Evolutionary conservation across 176 grass and related monocot species (phyloP), one percentile per base, ranked within the genome.

Genomic region (Phragmites australis): DNA sequence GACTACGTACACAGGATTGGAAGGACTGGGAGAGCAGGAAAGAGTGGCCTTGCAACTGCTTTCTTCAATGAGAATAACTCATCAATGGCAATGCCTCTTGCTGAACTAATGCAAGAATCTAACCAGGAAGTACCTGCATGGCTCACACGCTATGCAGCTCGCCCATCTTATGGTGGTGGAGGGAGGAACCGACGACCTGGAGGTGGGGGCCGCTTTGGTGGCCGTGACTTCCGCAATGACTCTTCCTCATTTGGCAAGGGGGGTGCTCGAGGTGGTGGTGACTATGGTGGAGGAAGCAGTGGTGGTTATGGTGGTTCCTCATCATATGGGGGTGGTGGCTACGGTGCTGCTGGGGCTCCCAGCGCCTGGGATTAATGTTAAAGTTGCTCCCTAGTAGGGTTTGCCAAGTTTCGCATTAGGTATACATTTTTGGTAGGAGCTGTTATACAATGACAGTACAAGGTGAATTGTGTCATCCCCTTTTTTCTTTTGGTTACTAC

Each of bases 1-100:
- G 94, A 97, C 47, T 93, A 93, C 0, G 89, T 93, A 39, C 93
- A 97, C 61, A 87, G 93, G 77, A 97, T 97, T 68, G 93, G 93
- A 65, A 85, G 93, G 70, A 97, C 93, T 26, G 93, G 93, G 9
- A 89, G 93, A 62, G 93, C 93, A 14, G 93, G 94, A 25, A 93
- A 93, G 61, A 85, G 56, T 2, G 91, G 94, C 21, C 75, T 97
- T 61, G 91, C 94, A 53, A 97, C 94, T 68, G 94, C 94, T 68
- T 97, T 97, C 75, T 97, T 93, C 81, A 93, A 93, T 37, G 93
- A 97, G 26, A 79, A 90, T 59, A 97, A 93, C 29, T 84, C 85
- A 44, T 87, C 86, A 18, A 53, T 97, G 56, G 90, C 93, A 21
- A 82, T 68, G 21, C 27, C 88, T 41, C 80, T 97, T 22, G 66